Evolutionary conservation across 1,139 yeast genomes (phyloP), one percentile per base, ranked within the genome.

Genomic region (Saccharomyces hybrid): DNA sequence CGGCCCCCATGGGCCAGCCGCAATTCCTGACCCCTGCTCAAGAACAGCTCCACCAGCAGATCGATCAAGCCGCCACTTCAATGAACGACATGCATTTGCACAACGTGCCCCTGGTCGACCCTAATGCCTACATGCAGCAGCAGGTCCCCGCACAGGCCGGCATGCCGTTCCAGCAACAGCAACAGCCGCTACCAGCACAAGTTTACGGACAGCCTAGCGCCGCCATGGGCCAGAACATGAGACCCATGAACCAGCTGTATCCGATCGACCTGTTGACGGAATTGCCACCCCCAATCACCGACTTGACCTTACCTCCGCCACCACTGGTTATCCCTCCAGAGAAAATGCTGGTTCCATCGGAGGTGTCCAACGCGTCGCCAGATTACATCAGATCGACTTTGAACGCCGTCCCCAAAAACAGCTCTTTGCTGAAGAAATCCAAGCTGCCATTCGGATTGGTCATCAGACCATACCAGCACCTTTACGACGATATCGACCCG

Each of bases 361-460:
- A 80, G 27, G 83, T 81, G 53, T 79, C 87, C 48, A 88, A 89
- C 70, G 85, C 88, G 3, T 65, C 84, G 4, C 80, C 87, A 1
- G 95, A 87, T 29, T 88, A 83, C 71, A 79, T 91, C 69, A 81
- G 98, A 69, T 84, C 88, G 44, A 91, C 99, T 5, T 76, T 93
- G 70, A 93, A 93, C 68, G 96, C 89, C 42, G 76, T 90, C 25
- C 99, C 99, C 57, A 80, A 80, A 57, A 81, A 81, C 55, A 75
- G 75, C 60, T 78, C 91, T 8, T 71, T 91, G 53, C 78, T 90
- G 75, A 90, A 89, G 68, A 90, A 90, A 73, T 78, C 95, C 48
- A 91, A 90, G 73, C 80, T 93, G 66, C 99, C 99, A 25, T 81
- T 95, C 61, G 97, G 96, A 0, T 74, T 95, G 60, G 83, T 88